Evolutionary conservation across 345 rosid species (phyloP).

Genomic region (Laguncularia racemosa): DNA sequence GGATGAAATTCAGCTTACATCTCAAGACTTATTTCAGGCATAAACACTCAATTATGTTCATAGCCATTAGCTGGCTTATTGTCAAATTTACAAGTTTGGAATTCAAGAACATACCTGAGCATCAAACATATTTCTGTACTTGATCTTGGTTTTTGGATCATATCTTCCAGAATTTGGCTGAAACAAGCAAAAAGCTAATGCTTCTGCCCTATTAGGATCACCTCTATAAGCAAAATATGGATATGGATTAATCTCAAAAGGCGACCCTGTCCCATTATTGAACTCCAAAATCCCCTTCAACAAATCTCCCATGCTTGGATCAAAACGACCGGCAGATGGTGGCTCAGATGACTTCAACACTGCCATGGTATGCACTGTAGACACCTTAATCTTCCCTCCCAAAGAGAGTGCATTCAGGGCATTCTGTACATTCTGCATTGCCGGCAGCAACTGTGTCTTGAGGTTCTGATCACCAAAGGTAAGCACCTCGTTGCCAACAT

Average conservation of each 20-base stretch:
- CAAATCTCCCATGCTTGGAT: slow-evolving; percentile 37
- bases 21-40: background rate
- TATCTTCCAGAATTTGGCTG: slow-evolving; percentile 71
- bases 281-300: slow-evolving; percentile 62
- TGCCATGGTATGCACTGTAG: slow-evolving; percentile 77
- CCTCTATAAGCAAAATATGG: slow-evolving; percentile 73
- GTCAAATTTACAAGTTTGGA: background rate
- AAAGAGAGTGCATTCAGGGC: slow-evolving; percentile 57
- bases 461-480: slow-evolving; percentile 36
- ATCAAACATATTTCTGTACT: slow-evolving; percentile 95
- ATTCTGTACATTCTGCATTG: slow-evolving; percentile 68
- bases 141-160: slow-evolving; percentile 59
- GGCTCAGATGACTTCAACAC: slow-evolving; percentile 62
- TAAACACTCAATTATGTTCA: background rate
- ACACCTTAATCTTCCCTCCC: slow-evolving; percentile 67
- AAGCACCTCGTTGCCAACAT: slow-evolving; percentile 73
- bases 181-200: slow-evolving; percentile 71
- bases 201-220: slow-evolving; percentile 64
- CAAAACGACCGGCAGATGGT: slow-evolving; percentile 61
- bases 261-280: slow-evolving; percentile 63
- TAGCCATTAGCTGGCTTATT: background rate
- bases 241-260: slow-evolving; percentile 73
- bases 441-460: slow-evolving; percentile 62
- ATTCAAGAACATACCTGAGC: slow-evolving; percentile 54
- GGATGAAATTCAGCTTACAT: background rate